Conservation (phyloP, 352 stramenopile genomes). For the Phytophthora quininea region DNA sequence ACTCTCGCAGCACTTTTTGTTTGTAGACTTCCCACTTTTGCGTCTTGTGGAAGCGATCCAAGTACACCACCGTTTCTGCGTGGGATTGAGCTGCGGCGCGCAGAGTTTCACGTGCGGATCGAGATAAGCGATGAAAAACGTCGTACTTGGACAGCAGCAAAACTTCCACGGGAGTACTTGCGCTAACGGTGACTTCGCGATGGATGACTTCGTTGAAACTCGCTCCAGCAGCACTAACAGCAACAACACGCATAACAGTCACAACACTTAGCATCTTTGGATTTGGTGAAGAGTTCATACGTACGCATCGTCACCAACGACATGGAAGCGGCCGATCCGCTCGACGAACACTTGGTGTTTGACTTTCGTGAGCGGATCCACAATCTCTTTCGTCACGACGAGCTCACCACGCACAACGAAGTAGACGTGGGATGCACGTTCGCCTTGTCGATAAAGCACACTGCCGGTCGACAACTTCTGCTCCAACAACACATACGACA, state of each 20-base stretch:
- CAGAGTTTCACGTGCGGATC: slow-evolving; percentile 57
- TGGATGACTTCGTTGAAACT: slow-evolving; percentile 75
- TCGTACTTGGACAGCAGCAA: slow-evolving; percentile 82
- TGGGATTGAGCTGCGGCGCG: slow-evolving; percentile 48
- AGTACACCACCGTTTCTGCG: slow-evolving; percentile 60
- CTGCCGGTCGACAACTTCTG: slow-evolving; percentile 53
- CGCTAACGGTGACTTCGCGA: slow-evolving; percentile 66
- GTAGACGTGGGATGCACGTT: slow-evolving; percentile 69
- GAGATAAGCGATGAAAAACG: slow-evolving; percentile 74
- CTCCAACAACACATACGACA: slow-evolving; percentile 76
- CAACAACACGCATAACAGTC: slow-evolving; percentile 1
- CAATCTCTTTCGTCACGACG: slow-evolving; percentile 56
- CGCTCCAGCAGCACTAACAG: slow-evolving; percentile 50
- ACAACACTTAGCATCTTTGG: neutral
- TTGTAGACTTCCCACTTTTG: slow-evolving; percentile 72
- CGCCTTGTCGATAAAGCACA: slow-evolving; percentile 62
- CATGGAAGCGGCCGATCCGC: slow-evolving; percentile 59
- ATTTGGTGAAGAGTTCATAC: slow-evolving; percentile 12
- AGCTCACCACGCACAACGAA: slow-evolving; percentile 77
- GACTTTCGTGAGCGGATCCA: slow-evolving; percentile 38
- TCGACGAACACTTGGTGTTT: slow-evolving; percentile 58
- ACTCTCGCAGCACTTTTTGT: slow-evolving; percentile 44
- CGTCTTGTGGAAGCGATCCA: slow-evolving; percentile 76
- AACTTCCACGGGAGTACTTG: slow-evolving; percentile 71
- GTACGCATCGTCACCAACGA: slow-evolving; percentile 78